phyloP scores from a whole-genome alignment of 2,329 filamentous ascomycete genomes.

The Penicillium frequentans region DNA sequence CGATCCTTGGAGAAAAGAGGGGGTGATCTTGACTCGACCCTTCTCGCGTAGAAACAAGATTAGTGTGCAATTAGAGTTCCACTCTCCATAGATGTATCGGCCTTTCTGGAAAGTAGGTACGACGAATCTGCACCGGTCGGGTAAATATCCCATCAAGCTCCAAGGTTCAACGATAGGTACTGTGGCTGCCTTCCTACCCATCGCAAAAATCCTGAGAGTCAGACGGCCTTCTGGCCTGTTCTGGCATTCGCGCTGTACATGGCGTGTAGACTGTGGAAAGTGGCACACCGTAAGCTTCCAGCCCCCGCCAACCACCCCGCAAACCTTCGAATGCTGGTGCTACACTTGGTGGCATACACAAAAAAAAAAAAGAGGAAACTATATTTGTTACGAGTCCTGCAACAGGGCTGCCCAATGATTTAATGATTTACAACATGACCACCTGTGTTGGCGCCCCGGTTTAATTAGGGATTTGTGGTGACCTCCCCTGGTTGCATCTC shows the following conservation, averaged over 20 bases:
- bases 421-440: neutral
- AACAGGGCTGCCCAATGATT: constrained; percentile 4
- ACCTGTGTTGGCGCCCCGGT: neutral
- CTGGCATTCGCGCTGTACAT: no score
- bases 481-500: constrained; percentile 10
- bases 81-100: neutral
- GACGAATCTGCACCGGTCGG: neutral
- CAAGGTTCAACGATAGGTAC: neutral
- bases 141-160: neutral
- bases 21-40: neutral
- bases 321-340: neutral
- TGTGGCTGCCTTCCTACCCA: constrained; percentile 1
- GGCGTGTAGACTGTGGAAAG: neutral
- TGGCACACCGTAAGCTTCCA: neutral
- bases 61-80: neutral
- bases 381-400: constrained; percentile 3
- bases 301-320: neutral
- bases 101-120: neutral
- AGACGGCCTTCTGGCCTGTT: neutral
- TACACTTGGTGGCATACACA: neutral
- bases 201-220: neutral
- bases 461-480: neutral
- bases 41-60: neutral
- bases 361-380: neutral
- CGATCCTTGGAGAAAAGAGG: neutral